These are phyloP conservation scores for Plenodomus tracheiphilus DNA, from an alignment of 2,329 filamentous ascomycete genomes.

Conservation along the genomic window DNA sequence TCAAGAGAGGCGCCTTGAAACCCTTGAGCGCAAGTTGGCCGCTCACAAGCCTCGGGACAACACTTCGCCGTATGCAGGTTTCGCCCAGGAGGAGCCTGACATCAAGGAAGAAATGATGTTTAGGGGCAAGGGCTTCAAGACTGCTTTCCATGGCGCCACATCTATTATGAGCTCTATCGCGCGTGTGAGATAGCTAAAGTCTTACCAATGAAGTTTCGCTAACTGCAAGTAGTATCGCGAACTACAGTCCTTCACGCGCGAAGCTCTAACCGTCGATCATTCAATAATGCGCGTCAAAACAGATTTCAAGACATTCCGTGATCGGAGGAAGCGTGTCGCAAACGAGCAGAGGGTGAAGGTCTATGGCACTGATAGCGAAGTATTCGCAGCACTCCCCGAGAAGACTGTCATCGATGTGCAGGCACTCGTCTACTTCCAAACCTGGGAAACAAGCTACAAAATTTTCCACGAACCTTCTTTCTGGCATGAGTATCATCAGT, in stretches of 20 bases:
- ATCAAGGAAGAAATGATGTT: constrained; percentile 47
- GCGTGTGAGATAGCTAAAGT: constrained; percentile 26
- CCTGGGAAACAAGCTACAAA: constrained; percentile 56
- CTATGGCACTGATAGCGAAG: constrained; percentile 33
- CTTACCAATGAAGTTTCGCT: constrained; percentile 1
- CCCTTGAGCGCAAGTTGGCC: constrained; percentile 35
- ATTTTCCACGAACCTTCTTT: constrained; percentile 60
- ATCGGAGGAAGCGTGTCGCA: constrained; percentile 27
- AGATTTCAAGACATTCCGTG: constrained; percentile 41
- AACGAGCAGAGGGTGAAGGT: constrained; percentile 24
- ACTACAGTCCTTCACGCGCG: constrained; percentile 39
- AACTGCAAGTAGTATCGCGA: constrained; percentile 37
- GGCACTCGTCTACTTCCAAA: constrained; percentile 53
- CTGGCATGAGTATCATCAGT: constrained; percentile 52
- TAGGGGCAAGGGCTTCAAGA: constrained; percentile 50
- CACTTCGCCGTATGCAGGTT: constrained; percentile 18
- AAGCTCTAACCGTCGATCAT: constrained; percentile 33
- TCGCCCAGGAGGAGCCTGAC: constrained; percentile 16
- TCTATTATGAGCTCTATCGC: constrained; percentile 43
- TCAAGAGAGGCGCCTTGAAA: constrained; percentile 37
- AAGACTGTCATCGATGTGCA: constrained; percentile 48
- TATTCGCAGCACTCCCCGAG: constrained; percentile 43
- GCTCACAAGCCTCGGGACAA: constrained; percentile 21
- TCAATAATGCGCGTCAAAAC: constrained; percentile 34
- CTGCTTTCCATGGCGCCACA: constrained; percentile 50